These are phyloP conservation scores for Emmonsiellopsis sp. DNA, from an alignment of 2,329 filamentous ascomycete species.

Conservation along the genomic window DNA sequence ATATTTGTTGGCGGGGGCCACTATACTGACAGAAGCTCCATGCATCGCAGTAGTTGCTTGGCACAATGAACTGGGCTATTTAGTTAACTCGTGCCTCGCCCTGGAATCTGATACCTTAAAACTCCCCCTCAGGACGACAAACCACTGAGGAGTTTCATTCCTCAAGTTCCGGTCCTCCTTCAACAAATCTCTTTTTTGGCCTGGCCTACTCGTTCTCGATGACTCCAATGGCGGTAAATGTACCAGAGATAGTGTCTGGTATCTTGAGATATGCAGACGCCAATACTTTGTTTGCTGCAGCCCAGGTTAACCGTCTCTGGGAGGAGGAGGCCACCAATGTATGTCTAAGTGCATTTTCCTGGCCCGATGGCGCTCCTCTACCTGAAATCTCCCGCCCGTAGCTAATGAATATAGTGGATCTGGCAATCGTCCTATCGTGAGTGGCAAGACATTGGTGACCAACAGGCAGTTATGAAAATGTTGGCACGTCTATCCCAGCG, in stretches of 20 bases:
- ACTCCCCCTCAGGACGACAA: too few relatives aligned
- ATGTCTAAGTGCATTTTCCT: background rate
- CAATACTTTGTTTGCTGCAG: background rate
- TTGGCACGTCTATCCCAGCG: background rate
- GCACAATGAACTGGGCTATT: too few relatives aligned
- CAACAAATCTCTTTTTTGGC: too few relatives aligned
- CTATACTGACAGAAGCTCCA: too few relatives aligned
- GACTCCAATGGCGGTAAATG: background rate
- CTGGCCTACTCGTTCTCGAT: background rate
- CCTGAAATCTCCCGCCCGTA: background rate
- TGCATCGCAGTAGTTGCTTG: too few relatives aligned
- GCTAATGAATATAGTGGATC: background rate
- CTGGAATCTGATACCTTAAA: too few relatives aligned
- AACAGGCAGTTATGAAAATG: background rate
- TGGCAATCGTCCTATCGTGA: background rate
- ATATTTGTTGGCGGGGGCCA: too few relatives aligned
- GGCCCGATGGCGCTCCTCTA: background rate
- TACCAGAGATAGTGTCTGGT: background rate
- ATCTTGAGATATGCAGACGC: background rate
- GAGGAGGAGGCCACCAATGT: background rate
- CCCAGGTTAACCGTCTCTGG: background rate
- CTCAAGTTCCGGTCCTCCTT: too few relatives aligned
- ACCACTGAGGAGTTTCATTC: too few relatives aligned
- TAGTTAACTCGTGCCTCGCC: too few relatives aligned
- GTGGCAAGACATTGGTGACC: background rate